Evolutionary conservation across 108 stramenopile genomes (phyloP), one percentile per base, ranked within the genome.

Genomic region (Skeletonema grethae): DNA sequence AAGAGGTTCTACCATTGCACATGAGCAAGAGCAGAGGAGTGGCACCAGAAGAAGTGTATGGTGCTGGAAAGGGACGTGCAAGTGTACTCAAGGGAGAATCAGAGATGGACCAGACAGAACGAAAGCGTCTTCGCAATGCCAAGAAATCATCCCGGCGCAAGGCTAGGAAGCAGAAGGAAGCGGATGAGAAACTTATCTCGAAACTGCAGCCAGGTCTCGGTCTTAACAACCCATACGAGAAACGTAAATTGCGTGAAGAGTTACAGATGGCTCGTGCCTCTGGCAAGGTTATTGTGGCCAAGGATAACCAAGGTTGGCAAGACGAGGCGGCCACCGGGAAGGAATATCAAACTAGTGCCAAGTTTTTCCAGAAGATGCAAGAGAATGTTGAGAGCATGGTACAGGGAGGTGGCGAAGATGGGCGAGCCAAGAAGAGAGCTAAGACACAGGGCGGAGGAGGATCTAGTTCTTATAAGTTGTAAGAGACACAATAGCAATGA

Each of bases 41-140:
- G 34, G 98, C 98, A 50, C 97, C 98, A 8, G 97, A 99, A 82
- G 97, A 99, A 71, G 93, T 99, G 2, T 95, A 90, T 57, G 95
- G 70, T 5, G 82, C 80, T 48, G 97, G 97, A 73, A 87, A 88
- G 62, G 97, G 98, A 6, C 84, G 96, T 13, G 84, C 90, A 5
- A 92, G 88, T 24, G 90, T 97, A 53, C 77, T 97, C 0, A 89
- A 92, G 53, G 93, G 88, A 25, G 94, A 94, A 18, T 85, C 72
- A 15, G 98, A 98, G 69, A 76, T 96, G 87, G 89, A 94, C 63
- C 76, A 84, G 59, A 70, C 62, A n/a, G 97, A 98, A 57, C 92
- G 97, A 53, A 94, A 96, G 77, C 73, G 94, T 15, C 64, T 96
- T 15, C 89, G 98, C 36, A 70, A 70, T 35, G 85, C 93, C 18